phyloP scores from a whole-genome alignment of 129 eudicot genomes.

The carrot (Daucus carota) region DH1_v3.0 NC_030382.2:40811001-40811500 shows the following conservation, averaged over 20 bases:
- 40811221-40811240: not conserved
- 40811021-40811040: slow-evolving; percentile 33
- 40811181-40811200: slow-evolving; percentile 55
- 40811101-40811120: slow-evolving; percentile 3
- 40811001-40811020: slow-evolving; percentile 53
- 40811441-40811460: slow-evolving; percentile 57
- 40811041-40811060: slow-evolving; percentile 35
- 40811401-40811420: slow-evolving; percentile 45
- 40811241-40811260: not conserved
- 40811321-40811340: slow-evolving; percentile 50
- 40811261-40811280: not conserved
- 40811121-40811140: not conserved
- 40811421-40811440: slow-evolving; percentile 72
- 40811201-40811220: not conserved
- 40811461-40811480: not conserved
- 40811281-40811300: not conserved
- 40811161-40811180: slow-evolving; percentile 50
- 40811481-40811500: not conserved
- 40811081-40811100: slow-evolving; percentile 9
- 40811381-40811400: slow-evolving; percentile 37
- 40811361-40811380: slow-evolving; percentile 39
- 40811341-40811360: slow-evolving; percentile 61
- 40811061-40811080: slow-evolving; percentile 24
- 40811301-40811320: slow-evolving; percentile 7
- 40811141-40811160: slow-evolving; percentile 37